phyloP scores from a whole-genome alignment of 176 grass and related monocot genomes.

The Cocos nucifera region DNA sequence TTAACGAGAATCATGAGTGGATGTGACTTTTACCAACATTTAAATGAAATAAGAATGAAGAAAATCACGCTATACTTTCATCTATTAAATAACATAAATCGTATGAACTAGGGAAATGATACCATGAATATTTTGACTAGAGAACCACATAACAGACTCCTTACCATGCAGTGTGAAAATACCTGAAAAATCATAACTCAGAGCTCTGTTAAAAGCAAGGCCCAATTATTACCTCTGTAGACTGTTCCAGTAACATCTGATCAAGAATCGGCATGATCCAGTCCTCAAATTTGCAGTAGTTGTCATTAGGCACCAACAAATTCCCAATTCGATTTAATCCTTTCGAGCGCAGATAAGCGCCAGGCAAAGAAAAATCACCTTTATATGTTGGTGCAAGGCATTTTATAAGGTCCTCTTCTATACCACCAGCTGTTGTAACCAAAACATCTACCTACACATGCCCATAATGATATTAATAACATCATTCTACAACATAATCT shows the following conservation, averaged over 20 bases:
- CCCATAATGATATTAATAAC: neutral
- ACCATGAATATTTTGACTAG: too few species aligned
- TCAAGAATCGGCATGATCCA: constrained; percentile 94
- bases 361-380: constrained; percentile 84
- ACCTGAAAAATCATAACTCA: neutral
- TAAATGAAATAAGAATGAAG: too few species aligned
- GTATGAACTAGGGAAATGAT: too few species aligned
- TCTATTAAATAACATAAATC: too few species aligned
- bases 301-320: constrained; percentile 88
- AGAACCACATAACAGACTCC: too few species aligned
- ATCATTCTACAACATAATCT: too few species aligned
- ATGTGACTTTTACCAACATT: too few species aligned
- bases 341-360: constrained; percentile 63
- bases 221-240: constrained; percentile 37
- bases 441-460: constrained; percentile 76
- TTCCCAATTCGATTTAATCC: constrained; percentile 92
- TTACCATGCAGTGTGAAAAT: neutral
- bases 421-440: constrained; percentile 86
- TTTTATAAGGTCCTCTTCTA: constrained; percentile 97
- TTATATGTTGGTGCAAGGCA: constrained; percentile 74
- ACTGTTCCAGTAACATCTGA: constrained; percentile 80
- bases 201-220: neutral
- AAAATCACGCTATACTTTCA: too few species aligned
- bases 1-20: too few species aligned
- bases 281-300: constrained; percentile 99